Evolutionary conservation across 148 eudicot genomes (phyloP).

Genomic region (Chenopodium berlandieri): DNA sequence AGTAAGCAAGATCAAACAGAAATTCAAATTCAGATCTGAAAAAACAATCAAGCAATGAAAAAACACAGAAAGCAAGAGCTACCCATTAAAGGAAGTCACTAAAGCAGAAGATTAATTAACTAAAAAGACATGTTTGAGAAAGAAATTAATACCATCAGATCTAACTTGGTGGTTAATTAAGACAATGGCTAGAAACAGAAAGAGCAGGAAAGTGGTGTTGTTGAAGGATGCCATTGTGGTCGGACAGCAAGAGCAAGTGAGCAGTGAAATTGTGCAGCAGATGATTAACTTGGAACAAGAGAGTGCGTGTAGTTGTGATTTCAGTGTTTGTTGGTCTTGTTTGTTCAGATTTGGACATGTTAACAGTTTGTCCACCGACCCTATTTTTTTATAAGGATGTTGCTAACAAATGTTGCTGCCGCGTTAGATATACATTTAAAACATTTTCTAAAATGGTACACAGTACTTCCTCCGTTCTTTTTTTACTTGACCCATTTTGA

Average conservation of each 20-base stretch:
- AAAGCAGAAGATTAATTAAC: conserved; percentile 8
- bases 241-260: background rate
- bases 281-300: background rate
- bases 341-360: background rate
- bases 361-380: background rate
- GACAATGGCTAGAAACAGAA: conserved; percentile 23
- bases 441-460: no score
- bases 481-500: no score
- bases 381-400: background rate
- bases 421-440: no score
- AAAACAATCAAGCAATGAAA: background rate
- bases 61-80: background rate
- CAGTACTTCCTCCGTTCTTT: no score
- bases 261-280: no score
- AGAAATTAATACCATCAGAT: conserved; percentile 30
- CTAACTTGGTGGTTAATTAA: conserved; percentile 27
- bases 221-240: conserved; percentile 1
- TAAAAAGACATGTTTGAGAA: background rate
- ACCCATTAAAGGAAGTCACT: conserved; percentile 5
- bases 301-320: background rate
- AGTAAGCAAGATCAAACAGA: background rate
- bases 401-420: no score
- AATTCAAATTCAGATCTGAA: conserved; percentile 16
- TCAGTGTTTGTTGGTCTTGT: background rate
- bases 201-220: conserved; percentile 9